Percentiles rank a stretch among this genome's conserved stretches.
Evolutionary conservation across 2,329 filamentous ascomycete species (phyloP).

Genomic region (Aspergillus novofumigatus): DNA sequence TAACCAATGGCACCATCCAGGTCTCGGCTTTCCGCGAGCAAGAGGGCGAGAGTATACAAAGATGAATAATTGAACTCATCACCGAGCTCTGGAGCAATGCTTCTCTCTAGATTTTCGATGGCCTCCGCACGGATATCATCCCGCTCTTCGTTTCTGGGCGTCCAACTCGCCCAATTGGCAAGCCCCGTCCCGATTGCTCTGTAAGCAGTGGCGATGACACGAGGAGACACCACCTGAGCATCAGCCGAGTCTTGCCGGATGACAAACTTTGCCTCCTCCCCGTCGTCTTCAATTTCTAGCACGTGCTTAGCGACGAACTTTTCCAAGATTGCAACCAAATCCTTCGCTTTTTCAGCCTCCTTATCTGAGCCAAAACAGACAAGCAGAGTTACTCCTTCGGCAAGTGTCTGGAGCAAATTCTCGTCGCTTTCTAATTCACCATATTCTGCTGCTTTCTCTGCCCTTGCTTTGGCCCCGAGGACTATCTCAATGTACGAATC

Average conservation of each 20-base stretch:
- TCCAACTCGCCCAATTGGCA: conserved; percentile 81
- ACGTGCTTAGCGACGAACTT: conserved; percentile 65
- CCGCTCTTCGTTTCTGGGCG: conserved; percentile 68
- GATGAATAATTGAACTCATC: conserved; percentile 68
- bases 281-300: conserved; percentile 21
- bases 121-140: conserved; percentile 73
- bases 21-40: conserved; percentile 85
- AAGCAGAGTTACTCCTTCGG: conserved; percentile 73
- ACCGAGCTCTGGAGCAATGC: conserved; percentile 63
- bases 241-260: conserved; percentile 13
- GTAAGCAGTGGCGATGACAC: conserved; percentile 67
- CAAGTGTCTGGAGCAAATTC: conserved; percentile 70
- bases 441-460: conserved; percentile 61
- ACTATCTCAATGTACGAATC: conserved; percentile 90
- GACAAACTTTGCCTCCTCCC: conserved; percentile 18
- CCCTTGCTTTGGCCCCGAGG: conserved; percentile 75
- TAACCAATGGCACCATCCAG: conserved; percentile 75
- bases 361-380: conserved; percentile 74
- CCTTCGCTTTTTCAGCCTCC: conserved; percentile 73
- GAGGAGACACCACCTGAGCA: conserved; percentile 48
- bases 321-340: conserved; percentile 67
- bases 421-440: conserved; percentile 77
- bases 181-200: conserved; percentile 81
- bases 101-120: conserved; percentile 68
- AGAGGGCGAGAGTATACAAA: conserved; percentile 73